Percentiles rank a stretch among this genome's conserved stretches.
These are phyloP conservation scores for Scedosporium apiospermum DNA, from an alignment of 2,329 filamentous ascomycete species.

Conservation along the genomic window DNA sequence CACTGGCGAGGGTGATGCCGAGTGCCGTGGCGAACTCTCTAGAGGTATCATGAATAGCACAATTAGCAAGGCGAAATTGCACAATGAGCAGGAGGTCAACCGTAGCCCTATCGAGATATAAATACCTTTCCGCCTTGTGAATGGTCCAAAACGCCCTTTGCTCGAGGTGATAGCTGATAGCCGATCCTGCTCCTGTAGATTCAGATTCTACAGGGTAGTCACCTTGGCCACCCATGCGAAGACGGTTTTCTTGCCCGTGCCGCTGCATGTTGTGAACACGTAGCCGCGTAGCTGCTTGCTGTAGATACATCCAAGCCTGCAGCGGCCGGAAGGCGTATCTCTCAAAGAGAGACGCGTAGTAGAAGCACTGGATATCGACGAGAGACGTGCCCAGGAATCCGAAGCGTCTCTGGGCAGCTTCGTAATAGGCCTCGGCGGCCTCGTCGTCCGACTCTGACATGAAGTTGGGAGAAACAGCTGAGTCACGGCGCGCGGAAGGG, in stretches of 20 bases:
- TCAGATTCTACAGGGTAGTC: not conserved
- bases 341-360: conserved; percentile 14
- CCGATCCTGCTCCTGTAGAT: not conserved
- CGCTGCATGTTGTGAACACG: conserved; percentile 5
- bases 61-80: not conserved
- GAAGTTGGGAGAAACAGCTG: not conserved
- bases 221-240: not conserved
- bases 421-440: conserved; percentile 13
- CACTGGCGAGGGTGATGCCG: conserved; percentile 4
- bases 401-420: conserved; percentile 14
- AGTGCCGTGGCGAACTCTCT: conserved; percentile 4
- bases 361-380: conserved; percentile 17
- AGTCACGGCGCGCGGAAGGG: not conserved
- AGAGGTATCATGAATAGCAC: not conserved
- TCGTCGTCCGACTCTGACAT: conserved; percentile 4
- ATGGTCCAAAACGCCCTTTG: conserved; percentile 15
- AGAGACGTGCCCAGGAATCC: conserved; percentile 13
- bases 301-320: conserved; percentile 13
- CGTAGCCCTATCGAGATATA: not conserved
- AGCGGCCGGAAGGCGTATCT: conserved; percentile 14
- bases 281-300: conserved; percentile 12
- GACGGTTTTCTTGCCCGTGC: not conserved
- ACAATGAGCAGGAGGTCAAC: not conserved
- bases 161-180: conserved; percentile 9
- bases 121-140: conserved; percentile 14